Base-by-base conservation (phyloP, 352 stramenopile species). In the Globisporangium takayamanum region DNA sequence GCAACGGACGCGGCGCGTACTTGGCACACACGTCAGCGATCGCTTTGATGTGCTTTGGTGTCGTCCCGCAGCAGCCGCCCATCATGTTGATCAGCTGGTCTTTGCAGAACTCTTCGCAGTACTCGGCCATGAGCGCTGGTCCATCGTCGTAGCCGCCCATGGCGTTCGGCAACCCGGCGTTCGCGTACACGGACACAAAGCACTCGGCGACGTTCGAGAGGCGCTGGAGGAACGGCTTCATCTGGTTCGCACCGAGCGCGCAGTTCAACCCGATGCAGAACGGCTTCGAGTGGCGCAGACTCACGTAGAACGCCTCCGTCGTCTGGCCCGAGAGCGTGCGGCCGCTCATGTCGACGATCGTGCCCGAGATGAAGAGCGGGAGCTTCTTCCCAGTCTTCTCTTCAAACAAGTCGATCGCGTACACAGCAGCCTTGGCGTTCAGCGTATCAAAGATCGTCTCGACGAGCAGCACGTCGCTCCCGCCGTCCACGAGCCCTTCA, bases 361-460 rank as follows among this genome's bases (percentile, higher is more conserved):
- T 99, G 61, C 96, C 95, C 47, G 91, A 98, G 47, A 98, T 92
- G 74, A 99, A 98, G 26, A 99, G 78, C 55, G 96, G 96, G 60
- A 98, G 87, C 55, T 96, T 88, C 36, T 93, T 64, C 16, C 83
- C 80, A 48, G 73, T 93, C 25, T 95, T 80, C 60, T 98, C 92
- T 59, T 98, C 76, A 66, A 93, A 98, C 62, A 97, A 80, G 52
- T 94, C 84, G 60, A 98, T 82, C 3, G 95, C 94, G 69, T 97
- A 98, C 42, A 98, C 78, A 2, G 95, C 96, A 20, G 95, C 96
- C 77, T 98, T 98, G 53, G 96, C 95, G 70, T 98, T 98, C 58
- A 98, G 78, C 14, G 96, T 99, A 68, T 99, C 96, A 70, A 98
- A 98, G 57, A 99, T 98, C 5, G 96, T 99, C 73, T 99, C 96